phyloP scores from a whole-genome alignment of 2,329 filamentous ascomycete genomes.

The Penicillium digitatum region DNA sequence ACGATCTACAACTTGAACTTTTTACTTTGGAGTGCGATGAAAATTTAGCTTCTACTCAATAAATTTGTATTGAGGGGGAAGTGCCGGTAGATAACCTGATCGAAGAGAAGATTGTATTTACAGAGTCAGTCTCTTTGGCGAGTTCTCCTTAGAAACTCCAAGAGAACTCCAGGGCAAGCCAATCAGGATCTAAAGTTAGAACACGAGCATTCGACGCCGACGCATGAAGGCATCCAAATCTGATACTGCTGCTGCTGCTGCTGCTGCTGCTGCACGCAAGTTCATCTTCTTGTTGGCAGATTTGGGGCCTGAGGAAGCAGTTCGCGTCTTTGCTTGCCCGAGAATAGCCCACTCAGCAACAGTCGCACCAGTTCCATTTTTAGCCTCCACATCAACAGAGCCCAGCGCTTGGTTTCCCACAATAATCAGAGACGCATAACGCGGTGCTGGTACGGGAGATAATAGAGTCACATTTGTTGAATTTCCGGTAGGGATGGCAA shows the following conservation, averaged over 20 bases:
- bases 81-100: neutral
- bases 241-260: slow-evolving; percentile 9
- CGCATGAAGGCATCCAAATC: slow-evolving; percentile 7
- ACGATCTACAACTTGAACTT: neutral
- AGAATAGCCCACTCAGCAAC: slow-evolving; percentile 49
- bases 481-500: slow-evolving; percentile 40
- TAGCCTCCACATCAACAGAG: slow-evolving; percentile 27
- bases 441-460: slow-evolving; percentile 31
- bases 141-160: too few relatives aligned
- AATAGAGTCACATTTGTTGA: slow-evolving; percentile 41
- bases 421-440: slow-evolving; percentile 45
- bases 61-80: neutral
- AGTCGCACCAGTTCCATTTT: slow-evolving; percentile 43
- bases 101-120: neutral
- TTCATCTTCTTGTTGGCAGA: slow-evolving; percentile 13
- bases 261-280: slow-evolving; percentile 9
- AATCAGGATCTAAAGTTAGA: slow-evolving; percentile 1
- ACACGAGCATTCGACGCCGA: slow-evolving; percentile 4
- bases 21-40: neutral
- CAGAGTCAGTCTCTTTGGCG: neutral
- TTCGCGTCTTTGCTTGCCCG: slow-evolving; percentile 12
- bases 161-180: neutral
- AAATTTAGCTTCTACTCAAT: neutral
- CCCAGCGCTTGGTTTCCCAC: slow-evolving; percentile 42
- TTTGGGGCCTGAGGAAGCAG: neutral